Percentiles rank a stretch among this genome's conserved stretches.
These are phyloP conservation scores for Cladobotryum mycophilum DNA, from an alignment of 2,329 filamentous ascomycete genomes.

Conservation along the genomic window DNA sequence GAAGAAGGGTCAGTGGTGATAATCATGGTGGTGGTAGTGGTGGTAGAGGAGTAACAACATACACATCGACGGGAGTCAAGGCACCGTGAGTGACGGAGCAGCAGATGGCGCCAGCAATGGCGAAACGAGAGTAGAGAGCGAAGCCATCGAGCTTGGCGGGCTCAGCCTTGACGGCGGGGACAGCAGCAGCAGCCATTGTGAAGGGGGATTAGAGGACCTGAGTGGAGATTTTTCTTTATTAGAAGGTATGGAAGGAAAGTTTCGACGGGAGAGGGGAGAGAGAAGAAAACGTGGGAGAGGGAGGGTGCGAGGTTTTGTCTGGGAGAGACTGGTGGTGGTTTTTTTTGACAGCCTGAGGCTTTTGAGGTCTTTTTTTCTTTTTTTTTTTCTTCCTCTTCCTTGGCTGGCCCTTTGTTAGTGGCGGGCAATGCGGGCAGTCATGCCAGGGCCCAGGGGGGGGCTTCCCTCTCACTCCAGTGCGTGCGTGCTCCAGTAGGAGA, in stretches of 20 bases:
- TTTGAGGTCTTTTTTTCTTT: conserved; percentile 14
- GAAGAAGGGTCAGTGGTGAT: conserved; percentile 16
- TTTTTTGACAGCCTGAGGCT: conserved; percentile 6
- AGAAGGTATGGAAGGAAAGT: conserved; percentile 5
- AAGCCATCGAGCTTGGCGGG: conserved; percentile 44
- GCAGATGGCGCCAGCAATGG: conserved; percentile 95
- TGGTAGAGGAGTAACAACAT: conserved; percentile 50
- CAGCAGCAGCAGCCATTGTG: conserved; percentile 11
- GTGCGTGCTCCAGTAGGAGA: no score
- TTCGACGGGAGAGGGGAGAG: conserved; percentile 2
- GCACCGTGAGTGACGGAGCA: conserved; percentile 96
- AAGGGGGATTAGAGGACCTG: background rate
- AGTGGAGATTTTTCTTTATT: background rate
- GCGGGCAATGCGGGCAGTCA: no score
- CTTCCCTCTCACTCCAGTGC: no score
- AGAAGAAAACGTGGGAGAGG: background rate
- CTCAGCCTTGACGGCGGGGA: conserved; percentile 29
- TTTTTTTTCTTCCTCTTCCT: conserved; percentile 10
- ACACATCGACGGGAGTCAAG: conserved; percentile 99
- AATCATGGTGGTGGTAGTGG: background rate
- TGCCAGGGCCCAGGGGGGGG: no score
- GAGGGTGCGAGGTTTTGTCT: conserved; percentile 1
- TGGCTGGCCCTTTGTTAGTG: background rate
- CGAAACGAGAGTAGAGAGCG: conserved; percentile 88
- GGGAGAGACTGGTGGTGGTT: conserved; percentile 4